Percentiles rank a stretch among this genome's conserved stretches.
Evolutionary conservation across 345 rosid genomes (phyloP).

Genomic region (Camelina laxa): DNA sequence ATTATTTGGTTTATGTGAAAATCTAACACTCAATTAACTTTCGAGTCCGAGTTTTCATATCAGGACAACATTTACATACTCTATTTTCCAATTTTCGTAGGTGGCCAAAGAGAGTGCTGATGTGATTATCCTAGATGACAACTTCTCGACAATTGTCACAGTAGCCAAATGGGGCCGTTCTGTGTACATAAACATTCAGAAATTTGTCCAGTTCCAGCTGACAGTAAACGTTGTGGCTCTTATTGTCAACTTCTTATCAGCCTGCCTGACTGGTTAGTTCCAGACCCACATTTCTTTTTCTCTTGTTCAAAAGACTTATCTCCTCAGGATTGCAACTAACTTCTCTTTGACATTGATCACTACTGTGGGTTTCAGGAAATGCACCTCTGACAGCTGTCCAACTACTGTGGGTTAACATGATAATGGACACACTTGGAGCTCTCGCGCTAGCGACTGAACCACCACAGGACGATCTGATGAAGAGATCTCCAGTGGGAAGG

Average conservation of each 20-base stretch:
- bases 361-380: slow-evolving; percentile 51
- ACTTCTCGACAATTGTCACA: slow-evolving; percentile 80
- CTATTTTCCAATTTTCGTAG: slow-evolving; percentile 39
- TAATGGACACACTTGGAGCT: slow-evolving; percentile 92
- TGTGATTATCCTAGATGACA: slow-evolving; percentile 83
- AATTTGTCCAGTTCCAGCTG: slow-evolving; percentile 91
- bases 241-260: slow-evolving; percentile 84
- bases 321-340: slow-evolving; percentile 25
- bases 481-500: slow-evolving; percentile 72
- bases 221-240: slow-evolving; percentile 89
- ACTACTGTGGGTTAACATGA: slow-evolving; percentile 91
- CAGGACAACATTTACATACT: not conserved
- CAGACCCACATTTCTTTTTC: slow-evolving; percentile 10
- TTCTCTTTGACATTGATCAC: not conserved
- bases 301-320: not conserved
- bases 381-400: slow-evolving; percentile 89
- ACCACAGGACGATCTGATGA: slow-evolving; percentile 78
- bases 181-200: slow-evolving; percentile 82
- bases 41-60: not conserved
- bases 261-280: slow-evolving; percentile 79
- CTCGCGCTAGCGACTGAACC: slow-evolving; percentile 89
- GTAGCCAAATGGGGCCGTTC: slow-evolving; percentile 95
- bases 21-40: not conserved
- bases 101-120: slow-evolving; percentile 94
- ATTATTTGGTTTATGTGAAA: not conserved